Conservation (phyloP, 805 yeast genomes). For the Yamadazyma phyllophila region DNA sequence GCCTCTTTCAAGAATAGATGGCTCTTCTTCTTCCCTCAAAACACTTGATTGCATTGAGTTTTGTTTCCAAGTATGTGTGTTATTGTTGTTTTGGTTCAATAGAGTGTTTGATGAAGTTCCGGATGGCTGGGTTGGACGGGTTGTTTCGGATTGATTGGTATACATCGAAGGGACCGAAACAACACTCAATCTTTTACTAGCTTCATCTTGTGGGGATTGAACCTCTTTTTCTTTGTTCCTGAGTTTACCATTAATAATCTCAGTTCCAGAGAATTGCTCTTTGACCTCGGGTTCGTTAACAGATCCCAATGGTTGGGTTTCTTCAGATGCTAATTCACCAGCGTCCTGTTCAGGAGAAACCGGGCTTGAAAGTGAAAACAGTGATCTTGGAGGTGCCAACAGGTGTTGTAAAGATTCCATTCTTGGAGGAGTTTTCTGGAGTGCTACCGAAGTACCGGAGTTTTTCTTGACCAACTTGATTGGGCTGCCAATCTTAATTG, state of each 20-base stretch:
- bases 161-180: constrained; percentile 32
- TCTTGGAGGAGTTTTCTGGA: constrained; percentile 6
- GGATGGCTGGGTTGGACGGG: constrained; percentile 10
- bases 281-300: not conserved
- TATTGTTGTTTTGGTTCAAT: constrained; percentile 9
- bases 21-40: constrained; percentile 11
- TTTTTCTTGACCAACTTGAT: constrained; percentile 26
- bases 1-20: constrained; percentile 42
- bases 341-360: not conserved
- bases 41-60: constrained; percentile 15
- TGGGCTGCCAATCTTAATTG: constrained; percentile 42
- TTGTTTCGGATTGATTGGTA: constrained; percentile 12
- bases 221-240: constrained; percentile 15
- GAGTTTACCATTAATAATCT: constrained; percentile 22
- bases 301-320: not conserved
- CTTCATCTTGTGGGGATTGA: not conserved
- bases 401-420: constrained; percentile 25
- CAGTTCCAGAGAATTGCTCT: constrained; percentile 16
- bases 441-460: not conserved
- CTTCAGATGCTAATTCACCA: too few species aligned
- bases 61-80: constrained; percentile 13
- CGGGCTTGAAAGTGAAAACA: not conserved
- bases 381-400: constrained; percentile 2
- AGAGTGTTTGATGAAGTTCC: constrained; percentile 15
- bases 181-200: constrained; percentile 23